Base-by-base conservation (phyloP, 768 basidiomycete species). In the Boletellus ananiceps region DNA sequence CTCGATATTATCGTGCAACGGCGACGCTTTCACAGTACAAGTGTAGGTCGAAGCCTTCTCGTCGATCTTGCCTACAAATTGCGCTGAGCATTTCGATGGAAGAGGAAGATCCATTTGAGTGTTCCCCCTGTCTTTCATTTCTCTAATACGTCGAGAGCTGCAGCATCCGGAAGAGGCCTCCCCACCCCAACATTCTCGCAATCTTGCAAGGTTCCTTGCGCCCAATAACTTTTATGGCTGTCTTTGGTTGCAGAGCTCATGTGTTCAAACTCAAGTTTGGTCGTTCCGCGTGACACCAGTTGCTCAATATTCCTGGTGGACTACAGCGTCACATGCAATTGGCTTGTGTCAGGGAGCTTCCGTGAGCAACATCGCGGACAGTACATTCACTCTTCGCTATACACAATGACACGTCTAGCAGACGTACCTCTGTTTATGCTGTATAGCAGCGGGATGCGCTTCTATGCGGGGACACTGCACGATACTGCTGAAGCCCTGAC, bases 61-160 rank as follows among this genome's bases (percentile, higher is more conserved):
- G 8, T 44, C 34, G 21, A 35, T 21, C 13, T 4, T 34, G 1
- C 7, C n/a, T 19, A 8, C 34, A 54, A 47, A 51, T 53, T 37
- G 47, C 47, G 5, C 47, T 57, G 34, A 54, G 54, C 44, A 14
- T 38, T 19, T 19, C 18, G 9, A n/a, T 49, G 11, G 44, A 43
- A 18, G 21, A 29, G 11, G 37, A 37, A 15, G 38, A 19, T 7
- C 23, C 5, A 25, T 25, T 25, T 25, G 23, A 25, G 4, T 25
- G 5, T 7, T 25, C 23, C 23, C 23, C 4, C 4, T 25, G 6
- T 25, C 23, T 25, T 25, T 25, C 23, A 7, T 25, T 25, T 25
- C 23, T 4, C 23, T 25, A 19, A 19, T 19, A 19, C 19, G 23
- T 25, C 23, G 23, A 25, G 23, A 25, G 6, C 23, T 25, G 23